phyloP scores from a whole-genome alignment of 2,329 filamentous ascomycete genomes.

The Aspergillus brasiliensis region DNA sequence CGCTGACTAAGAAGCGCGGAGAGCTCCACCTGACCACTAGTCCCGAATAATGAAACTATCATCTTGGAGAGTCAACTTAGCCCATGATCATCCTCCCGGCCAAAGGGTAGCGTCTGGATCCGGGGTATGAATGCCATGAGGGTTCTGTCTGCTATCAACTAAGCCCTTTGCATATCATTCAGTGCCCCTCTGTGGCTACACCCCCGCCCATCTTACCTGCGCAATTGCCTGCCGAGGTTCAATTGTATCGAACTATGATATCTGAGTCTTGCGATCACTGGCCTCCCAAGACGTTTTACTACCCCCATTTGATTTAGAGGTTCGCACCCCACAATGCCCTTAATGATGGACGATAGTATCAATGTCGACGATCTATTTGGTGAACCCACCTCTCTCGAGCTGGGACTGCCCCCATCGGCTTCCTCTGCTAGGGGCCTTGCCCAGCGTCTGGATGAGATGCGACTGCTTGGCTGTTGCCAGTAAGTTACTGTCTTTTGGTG shows the following conservation, averaged over 20 bases:
- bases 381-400: conserved; percentile 61
- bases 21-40: conserved; percentile 16
- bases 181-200: neutral
- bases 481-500: conserved; percentile 50
- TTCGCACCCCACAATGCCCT: conserved; percentile 42
- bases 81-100: neutral
- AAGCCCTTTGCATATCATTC: neutral
- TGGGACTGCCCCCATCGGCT: conserved; percentile 55
- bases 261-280: conserved; percentile 9
- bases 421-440: conserved; percentile 66
- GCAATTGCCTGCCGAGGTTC: neutral
- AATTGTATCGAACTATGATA: conserved; percentile 15
- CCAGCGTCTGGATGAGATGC: conserved; percentile 74
- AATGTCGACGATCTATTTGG: conserved; percentile 76
- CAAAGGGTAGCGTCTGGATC: neutral
- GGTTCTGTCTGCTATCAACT: neutral
- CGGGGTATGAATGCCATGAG: neutral
- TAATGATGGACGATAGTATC: conserved; percentile 60
- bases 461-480: conserved; percentile 77
- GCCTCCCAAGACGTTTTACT: neutral
- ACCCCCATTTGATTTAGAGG: neutral
- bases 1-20: conserved; percentile 18
- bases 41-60: conserved; percentile 7
- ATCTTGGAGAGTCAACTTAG: conserved; percentile 1
- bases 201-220: neutral